phyloP scores from a whole-genome alignment of 2,329 filamentous ascomycete species.

The Stagonosporopsis rhizophila region DNA sequence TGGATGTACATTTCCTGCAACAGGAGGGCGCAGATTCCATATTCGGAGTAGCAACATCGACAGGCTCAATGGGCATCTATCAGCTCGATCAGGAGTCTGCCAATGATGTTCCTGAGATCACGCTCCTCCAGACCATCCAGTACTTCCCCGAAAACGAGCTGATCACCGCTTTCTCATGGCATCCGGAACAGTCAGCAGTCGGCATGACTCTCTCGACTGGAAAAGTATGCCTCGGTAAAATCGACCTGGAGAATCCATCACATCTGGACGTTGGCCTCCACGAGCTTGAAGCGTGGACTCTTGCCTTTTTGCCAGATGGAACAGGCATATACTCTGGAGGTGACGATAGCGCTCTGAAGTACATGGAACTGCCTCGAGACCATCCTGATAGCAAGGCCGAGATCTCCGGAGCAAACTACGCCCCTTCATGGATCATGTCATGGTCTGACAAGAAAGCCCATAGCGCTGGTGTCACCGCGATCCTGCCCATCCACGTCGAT shows the following conservation, averaged over 20 bases:
- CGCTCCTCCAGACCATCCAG: conserved; percentile 52
- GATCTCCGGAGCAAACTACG: conserved; percentile 9
- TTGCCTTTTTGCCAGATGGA: conserved; percentile 61
- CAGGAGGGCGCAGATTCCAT: conserved; percentile 51
- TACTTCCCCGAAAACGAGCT: conserved; percentile 66
- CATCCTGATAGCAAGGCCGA: conserved; percentile 8
- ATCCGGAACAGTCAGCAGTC: conserved; percentile 64
- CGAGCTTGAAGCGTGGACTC: conserved; percentile 75
- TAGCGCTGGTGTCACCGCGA: conserved; percentile 84
- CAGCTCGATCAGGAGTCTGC: conserved; percentile 47
- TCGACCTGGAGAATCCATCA: conserved; percentile 23
- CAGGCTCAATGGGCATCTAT: conserved; percentile 73
- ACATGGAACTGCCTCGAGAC: conserved; percentile 26
- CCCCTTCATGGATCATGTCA: conserved; percentile 24
- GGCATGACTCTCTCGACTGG: conserved; percentile 77
- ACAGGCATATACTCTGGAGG: conserved; percentile 71
- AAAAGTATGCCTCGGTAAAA: conserved; percentile 55
- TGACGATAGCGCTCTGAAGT: conserved; percentile 73
- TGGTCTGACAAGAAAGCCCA: conserved; percentile 68
- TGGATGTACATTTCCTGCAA: conserved; percentile 82
- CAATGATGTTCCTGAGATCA: conserved; percentile 21
- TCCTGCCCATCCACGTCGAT: conserved; percentile 70
- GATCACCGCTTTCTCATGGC: conserved; percentile 77
- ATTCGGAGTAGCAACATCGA: conserved; percentile 80
- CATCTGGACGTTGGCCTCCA: conserved; percentile 48